Conservation (phyloP, 345 rosid genomes). For the Excoecaria agallocha region DNA sequence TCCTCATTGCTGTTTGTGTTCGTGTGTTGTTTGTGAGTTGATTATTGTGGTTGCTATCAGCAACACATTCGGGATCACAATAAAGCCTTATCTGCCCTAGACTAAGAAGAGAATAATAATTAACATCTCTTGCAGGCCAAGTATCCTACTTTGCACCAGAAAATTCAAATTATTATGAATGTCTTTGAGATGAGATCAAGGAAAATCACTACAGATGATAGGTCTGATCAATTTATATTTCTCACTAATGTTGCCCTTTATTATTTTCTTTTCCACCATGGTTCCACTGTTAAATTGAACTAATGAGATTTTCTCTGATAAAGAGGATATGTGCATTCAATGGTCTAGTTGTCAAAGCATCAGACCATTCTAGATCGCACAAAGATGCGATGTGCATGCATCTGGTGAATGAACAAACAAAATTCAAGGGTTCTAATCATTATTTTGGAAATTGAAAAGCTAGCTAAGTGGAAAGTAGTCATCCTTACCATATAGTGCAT, state of each 20-base stretch:
- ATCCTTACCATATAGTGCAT: conserved; percentile 87
- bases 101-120: not conserved
- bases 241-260: not conserved
- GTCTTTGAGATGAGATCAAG: not conserved
- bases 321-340: not conserved
- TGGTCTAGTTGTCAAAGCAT: conserved; percentile 4
- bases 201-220: not conserved
- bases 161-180: not conserved
- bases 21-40: too few relatives aligned
- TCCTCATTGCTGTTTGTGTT: too few relatives aligned
- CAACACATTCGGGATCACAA: not conserved
- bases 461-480: not conserved
- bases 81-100: not conserved
- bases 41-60: too few relatives aligned
- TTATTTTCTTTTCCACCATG: not conserved
- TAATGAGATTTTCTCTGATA: not conserved
- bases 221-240: not conserved
- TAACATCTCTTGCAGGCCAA: not conserved
- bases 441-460: conserved; percentile 2
- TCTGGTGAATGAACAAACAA: not conserved
- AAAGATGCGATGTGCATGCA: not conserved
- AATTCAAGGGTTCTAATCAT: not conserved
- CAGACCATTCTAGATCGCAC: not conserved
- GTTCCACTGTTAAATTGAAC: not conserved
- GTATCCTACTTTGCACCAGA: not conserved